phyloP scores from a whole-genome alignment of 768 basidiomycete genomes.

The Suillus clintonianus region DNA sequence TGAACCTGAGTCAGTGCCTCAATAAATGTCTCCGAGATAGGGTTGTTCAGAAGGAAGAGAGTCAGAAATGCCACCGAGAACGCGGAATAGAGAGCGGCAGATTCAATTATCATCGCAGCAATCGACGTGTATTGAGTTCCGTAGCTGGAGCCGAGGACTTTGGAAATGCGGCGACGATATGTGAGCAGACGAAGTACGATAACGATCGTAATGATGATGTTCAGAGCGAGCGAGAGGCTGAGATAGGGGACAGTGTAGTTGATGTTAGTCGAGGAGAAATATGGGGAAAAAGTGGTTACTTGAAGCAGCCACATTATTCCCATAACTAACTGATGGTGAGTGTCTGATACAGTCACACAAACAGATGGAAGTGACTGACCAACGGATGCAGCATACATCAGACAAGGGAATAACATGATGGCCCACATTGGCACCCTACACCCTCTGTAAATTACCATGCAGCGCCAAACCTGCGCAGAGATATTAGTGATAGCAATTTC shows the following conservation, averaged over 20 bases:
- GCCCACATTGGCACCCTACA: not conserved
- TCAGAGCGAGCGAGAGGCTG: constrained; percentile 29
- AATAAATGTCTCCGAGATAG: constrained; percentile 31
- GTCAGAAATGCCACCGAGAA: constrained; percentile 32
- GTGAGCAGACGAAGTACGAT: constrained; percentile 31
- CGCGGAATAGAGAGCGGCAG: constrained; percentile 30
- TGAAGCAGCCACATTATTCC: constrained; percentile 3
- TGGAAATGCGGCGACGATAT: constrained; percentile 14
- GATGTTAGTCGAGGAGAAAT: constrained; percentile 8
- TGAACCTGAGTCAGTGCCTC: constrained; percentile 29
- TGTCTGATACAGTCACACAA: no score
- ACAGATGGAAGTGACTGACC: not conserved
- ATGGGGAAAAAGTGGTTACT: not conserved
- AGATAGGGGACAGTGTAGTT: constrained; percentile 26
- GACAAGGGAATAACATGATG: not conserved
- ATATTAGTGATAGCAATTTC: not conserved
- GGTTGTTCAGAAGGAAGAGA: constrained; percentile 19
- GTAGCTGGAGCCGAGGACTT: constrained; percentile 22
- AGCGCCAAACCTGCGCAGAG: not conserved
- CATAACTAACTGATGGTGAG: not conserved
- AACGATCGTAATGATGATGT: constrained; percentile 32
- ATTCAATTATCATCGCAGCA: constrained; percentile 38
- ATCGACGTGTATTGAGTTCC: constrained; percentile 31
- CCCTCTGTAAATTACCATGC: constrained; percentile 2
- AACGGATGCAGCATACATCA: not conserved